Evolutionary conservation across 2,329 filamentous ascomycete species (phyloP).

Genomic region (Fusarium aywerte): DNA sequence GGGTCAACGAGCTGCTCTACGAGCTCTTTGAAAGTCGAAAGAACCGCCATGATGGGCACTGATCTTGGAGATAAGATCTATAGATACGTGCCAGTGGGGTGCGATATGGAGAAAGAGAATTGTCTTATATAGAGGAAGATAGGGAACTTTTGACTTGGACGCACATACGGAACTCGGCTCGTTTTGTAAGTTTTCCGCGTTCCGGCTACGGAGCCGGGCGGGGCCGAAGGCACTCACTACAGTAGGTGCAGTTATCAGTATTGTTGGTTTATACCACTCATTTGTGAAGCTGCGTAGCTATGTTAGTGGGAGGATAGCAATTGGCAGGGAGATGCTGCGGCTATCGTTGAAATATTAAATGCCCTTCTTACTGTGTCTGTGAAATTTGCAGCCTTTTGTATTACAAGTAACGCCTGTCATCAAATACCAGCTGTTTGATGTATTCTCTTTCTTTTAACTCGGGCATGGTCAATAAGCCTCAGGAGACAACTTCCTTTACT

Average conservation of each 20-base stretch:
- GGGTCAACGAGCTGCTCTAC: conserved; percentile 57
- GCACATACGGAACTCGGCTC: conserved; percentile 14
- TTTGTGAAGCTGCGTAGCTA: background rate
- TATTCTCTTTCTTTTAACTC: too few species aligned
- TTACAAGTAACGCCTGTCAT: background rate
- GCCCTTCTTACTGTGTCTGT: background rate
- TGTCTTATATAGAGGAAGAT: conserved; percentile 14
- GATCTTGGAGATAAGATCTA: background rate
- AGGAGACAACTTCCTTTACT: background rate
- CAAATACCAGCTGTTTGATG: background rate
- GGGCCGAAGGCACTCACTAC: conserved; percentile 14
- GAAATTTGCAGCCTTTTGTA: background rate
- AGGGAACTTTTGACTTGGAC: conserved; percentile 6
- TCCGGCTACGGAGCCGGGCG: conserved; percentile 26
- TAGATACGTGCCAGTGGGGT: background rate
- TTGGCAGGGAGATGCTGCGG: background rate
- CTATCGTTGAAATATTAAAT: background rate
- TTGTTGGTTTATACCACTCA: background rate
- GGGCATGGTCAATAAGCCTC: too few species aligned
- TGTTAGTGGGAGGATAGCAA: background rate
- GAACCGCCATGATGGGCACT: conserved; percentile 41
- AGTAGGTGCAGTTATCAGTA: background rate
- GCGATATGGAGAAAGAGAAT: background rate
- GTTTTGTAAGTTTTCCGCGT: conserved; percentile 38
- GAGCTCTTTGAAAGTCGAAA: conserved; percentile 42